These are phyloP conservation scores for Petunia axillaris DNA, from an alignment of 257 asterid species.

Conservation along the genomic window DNA sequence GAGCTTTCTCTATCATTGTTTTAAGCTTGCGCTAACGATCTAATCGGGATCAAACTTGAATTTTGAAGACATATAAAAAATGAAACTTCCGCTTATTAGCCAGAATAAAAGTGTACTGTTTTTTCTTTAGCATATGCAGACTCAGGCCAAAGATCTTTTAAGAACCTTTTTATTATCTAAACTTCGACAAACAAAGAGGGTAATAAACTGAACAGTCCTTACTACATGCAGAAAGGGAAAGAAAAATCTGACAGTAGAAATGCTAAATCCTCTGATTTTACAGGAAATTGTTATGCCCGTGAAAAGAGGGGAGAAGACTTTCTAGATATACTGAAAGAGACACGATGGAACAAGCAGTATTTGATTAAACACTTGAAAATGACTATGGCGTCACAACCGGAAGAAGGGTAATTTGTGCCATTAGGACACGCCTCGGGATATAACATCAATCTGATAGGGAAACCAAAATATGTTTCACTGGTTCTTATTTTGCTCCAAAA, in stretches of 20 bases:
- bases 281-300: background rate
- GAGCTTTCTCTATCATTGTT: background rate
- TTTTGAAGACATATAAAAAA: background rate
- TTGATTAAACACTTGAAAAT: background rate
- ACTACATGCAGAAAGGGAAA: background rate
- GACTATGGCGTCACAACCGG: background rate
- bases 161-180: background rate
- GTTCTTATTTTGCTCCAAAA: background rate
- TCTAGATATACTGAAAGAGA: background rate
- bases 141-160: background rate
- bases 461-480: background rate
- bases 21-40: background rate
- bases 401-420: background rate
- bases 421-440: background rate
- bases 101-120: background rate
- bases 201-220: background rate
- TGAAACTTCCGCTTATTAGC: background rate
- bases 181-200: background rate
- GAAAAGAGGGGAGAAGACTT: background rate
- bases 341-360: background rate
- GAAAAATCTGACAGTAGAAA: background rate
- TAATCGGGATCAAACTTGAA: background rate
- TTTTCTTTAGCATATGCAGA: background rate
- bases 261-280: background rate
- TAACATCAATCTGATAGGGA: conserved; percentile 10